These are phyloP conservation scores for Coprinopsis sp. DNA, from an alignment of 768 basidiomycete species.

Conservation along the genomic window DNA sequence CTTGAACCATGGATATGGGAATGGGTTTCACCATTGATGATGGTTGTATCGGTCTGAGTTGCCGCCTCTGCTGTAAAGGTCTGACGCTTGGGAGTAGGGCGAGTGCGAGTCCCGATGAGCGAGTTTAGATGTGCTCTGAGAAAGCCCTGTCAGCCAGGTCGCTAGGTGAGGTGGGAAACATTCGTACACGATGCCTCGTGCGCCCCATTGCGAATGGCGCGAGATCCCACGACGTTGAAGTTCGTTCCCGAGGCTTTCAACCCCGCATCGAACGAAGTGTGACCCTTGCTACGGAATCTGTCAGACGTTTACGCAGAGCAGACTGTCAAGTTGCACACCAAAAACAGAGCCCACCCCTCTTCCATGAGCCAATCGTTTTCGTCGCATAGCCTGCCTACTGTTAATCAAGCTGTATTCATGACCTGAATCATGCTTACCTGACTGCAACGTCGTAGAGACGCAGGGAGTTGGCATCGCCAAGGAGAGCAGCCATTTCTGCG, in stretches of 20 bases:
- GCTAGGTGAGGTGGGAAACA: neutral
- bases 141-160: neutral
- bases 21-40: conserved; percentile 21
- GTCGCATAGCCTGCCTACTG: conserved; percentile 44
- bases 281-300: conserved; percentile 51
- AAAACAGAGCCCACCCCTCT: conserved; percentile 64
- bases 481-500: conserved; percentile 62
- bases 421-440: conserved; percentile 38
- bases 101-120: conserved; percentile 39
- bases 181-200: conserved; percentile 64
- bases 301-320: neutral
- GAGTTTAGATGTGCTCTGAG: conserved; percentile 48
- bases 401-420: neutral
- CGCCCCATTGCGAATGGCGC: conserved; percentile 68
- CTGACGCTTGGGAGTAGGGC: conserved; percentile 46
- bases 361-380: conserved; percentile 70
- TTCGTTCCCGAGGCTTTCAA: conserved; percentile 63
- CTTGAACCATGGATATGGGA: conserved; percentile 25
- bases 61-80: conserved; percentile 57
- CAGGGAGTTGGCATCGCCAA: conserved; percentile 53
- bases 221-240: conserved; percentile 63
- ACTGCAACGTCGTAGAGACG: conserved; percentile 67
- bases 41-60: conserved; percentile 54
- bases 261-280: conserved; percentile 61
- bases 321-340: conserved; percentile 34